Evolutionary conservation across 2,329 filamentous ascomycete species (phyloP).

Genomic region (Lachnellula cervina): DNA sequence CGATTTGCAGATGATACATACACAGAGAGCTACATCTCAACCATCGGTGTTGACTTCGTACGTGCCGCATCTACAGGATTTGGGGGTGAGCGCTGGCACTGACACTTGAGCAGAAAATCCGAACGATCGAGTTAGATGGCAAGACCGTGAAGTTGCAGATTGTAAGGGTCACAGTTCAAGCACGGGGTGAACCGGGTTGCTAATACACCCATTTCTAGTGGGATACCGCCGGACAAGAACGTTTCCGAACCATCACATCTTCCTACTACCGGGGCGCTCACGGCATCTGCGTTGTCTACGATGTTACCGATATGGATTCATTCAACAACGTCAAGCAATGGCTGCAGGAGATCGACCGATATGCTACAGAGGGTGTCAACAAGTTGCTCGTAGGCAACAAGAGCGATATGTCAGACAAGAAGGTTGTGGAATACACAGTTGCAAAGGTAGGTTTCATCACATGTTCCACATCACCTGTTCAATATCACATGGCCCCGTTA

Average conservation of each 20-base stretch:
- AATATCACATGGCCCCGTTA: conserved; percentile 13
- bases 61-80: conserved; percentile 31
- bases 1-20: conserved; percentile 99
- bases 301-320: conserved; percentile 99
- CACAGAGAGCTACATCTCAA: conserved; percentile 99
- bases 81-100: conserved; percentile 29
- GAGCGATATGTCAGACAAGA: conserved; percentile 99
- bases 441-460: conserved; percentile 70
- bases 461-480: conserved; percentile 23
- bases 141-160: conserved; percentile 99
- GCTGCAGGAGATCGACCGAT: conserved; percentile 99
- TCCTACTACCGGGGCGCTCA: conserved; percentile 99
- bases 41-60: conserved; percentile 99
- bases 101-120: conserved; percentile 75
- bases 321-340: conserved; percentile 99
- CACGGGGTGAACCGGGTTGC: conserved; percentile 10
- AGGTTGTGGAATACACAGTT: conserved; percentile 98
- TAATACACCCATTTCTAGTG: conserved; percentile 56
- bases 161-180: conserved; percentile 50
- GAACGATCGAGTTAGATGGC: conserved; percentile 97
- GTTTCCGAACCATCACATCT: conserved; percentile 98
- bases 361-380: conserved; percentile 98
- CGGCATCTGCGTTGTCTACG: conserved; percentile 99
- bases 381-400: conserved; percentile 99
- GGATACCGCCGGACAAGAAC: conserved; percentile 98